Conservation (phyloP, 306 rosid genomes). For the Trifolium pratense region DNA sequence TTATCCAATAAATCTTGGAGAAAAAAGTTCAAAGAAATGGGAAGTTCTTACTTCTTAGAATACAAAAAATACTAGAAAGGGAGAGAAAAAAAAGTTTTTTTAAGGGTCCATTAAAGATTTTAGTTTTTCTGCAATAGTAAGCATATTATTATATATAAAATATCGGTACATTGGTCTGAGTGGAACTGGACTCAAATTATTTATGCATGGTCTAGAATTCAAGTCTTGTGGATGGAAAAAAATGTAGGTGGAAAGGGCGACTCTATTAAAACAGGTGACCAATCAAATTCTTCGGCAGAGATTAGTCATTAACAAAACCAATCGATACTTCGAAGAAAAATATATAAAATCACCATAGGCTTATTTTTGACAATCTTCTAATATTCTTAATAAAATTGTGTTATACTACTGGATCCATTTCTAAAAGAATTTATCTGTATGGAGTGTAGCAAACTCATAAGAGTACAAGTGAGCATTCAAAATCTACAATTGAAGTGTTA, state of each 20-base stretch:
- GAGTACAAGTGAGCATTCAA: slow-evolving; percentile 50
- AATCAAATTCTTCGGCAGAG: too few species aligned
- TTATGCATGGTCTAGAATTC: too few species aligned
- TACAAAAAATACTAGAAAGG: neutral
- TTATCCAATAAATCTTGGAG: slow-evolving; percentile 13
- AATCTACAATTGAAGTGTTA: slow-evolving; percentile 50
- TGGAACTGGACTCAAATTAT: too few species aligned
- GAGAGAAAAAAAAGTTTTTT: neutral
- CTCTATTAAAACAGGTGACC: too few species aligned
- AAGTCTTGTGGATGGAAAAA: too few species aligned
- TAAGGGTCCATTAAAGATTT: neutral
- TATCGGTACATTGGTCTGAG: too few species aligned
- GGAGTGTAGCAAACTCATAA: slow-evolving; percentile 38
- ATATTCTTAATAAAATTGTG: too few species aligned
- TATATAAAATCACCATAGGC: neutral
- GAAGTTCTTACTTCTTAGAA: neutral
- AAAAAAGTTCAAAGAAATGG: neutral
- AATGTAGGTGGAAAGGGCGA: too few species aligned
- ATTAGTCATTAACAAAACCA: too few species aligned
- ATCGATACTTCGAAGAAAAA: too few species aligned
- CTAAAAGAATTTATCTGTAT: neutral
- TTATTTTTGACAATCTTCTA: neutral
- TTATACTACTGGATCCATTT: neutral
- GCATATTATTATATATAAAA: too few species aligned
- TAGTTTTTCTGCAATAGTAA: too few species aligned